Base-by-base conservation (phyloP, 106 monocot genomes). In the Apostasia shenzhenica region DNA sequence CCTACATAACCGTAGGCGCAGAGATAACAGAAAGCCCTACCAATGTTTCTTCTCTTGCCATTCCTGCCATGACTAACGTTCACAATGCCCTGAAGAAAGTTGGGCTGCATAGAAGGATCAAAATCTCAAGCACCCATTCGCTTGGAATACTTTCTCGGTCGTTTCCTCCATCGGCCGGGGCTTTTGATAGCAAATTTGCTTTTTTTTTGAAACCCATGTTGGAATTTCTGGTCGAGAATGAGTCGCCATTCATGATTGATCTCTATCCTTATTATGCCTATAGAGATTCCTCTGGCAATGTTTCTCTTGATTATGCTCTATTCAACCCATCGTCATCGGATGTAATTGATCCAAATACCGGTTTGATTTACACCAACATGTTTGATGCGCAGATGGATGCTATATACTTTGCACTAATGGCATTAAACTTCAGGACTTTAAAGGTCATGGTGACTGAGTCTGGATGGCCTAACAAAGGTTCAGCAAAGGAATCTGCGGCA, bases 271-370 rank as follows among this genome's bases (percentile, higher is more conserved):
- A 97, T 67, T 97, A 97, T 74, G 92, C 97, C 14, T 90, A 90
- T 61, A 74, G 92, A 73, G 92, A 92, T 51, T 97, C 97, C 5
- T 47, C 76, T 0, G 78, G 69, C 42, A 97, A 97, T 53, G 92
- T 92, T 8, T 89, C 92, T 2, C 75, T 97, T 48, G 79, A 87
- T 54, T 97, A 97, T 70, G 89, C 92, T 5, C 45, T 97, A 37
- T 88, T 97, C 72, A 68, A 77, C 1, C 67, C 89, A 3, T 55
- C 83, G 43, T 74, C 92, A 48, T 62, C 78, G 9, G 92, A 85
- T 67, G 92, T 97, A 51, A 89, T 97, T 51, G 97, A 97, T 70
- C 97, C 89, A 3, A 97, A 97, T 79, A 97, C 97, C 47, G 97
- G 97, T 59, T 76, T 97, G 66, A 87, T 97, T 48, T 97, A 97